Conservation (phyloP, 805 yeast species). For the Wickerhamomyces ciferrii region DNA sequence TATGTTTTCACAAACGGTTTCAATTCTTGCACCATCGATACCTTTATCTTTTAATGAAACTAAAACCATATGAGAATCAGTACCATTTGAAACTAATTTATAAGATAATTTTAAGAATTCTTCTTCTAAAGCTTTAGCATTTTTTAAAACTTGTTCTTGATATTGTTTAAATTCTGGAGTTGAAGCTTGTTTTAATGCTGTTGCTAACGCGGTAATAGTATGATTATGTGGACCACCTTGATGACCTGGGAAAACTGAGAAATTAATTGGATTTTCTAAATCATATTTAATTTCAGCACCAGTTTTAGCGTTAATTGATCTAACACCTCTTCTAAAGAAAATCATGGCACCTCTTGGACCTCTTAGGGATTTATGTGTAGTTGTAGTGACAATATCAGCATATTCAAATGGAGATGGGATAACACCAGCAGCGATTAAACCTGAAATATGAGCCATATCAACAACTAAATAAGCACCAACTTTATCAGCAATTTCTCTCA, state of each 20-base stretch:
- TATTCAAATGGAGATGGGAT: constrained; percentile 95
- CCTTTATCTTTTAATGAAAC: constrained; percentile 84
- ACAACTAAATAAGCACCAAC: constrained; percentile 95
- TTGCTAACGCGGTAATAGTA: constrained; percentile 95
- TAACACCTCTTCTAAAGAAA: constrained; percentile 94
- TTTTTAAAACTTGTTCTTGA: constrained; percentile 82
- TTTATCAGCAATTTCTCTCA: constrained; percentile 94
- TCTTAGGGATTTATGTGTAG: constrained; percentile 97
- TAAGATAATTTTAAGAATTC: constrained; percentile 71
- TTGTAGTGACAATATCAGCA: constrained; percentile 97
- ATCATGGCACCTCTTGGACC: constrained; percentile 99
- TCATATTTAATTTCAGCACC: constrained; percentile 91
- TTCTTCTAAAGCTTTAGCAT: constrained; percentile 78
- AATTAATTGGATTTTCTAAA: constrained; percentile 91
- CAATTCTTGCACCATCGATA: constrained; percentile 96
- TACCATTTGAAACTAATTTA: constrained; percentile 87
- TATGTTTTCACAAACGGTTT: constrained; percentile 88
- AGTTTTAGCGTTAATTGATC: constrained; percentile 79
- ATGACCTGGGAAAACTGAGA: constrained; percentile 99
- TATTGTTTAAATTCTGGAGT: constrained; percentile 87
- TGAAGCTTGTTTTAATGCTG: constrained; percentile 91
- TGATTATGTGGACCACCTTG: constrained; percentile 99
- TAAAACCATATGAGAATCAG: constrained; percentile 95
- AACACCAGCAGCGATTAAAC: constrained; percentile 92
- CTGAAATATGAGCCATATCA: constrained; percentile 99